Evolutionary conservation across 1,139 yeast genomes (phyloP).

Genomic region (Yarrowia galli): DNA sequence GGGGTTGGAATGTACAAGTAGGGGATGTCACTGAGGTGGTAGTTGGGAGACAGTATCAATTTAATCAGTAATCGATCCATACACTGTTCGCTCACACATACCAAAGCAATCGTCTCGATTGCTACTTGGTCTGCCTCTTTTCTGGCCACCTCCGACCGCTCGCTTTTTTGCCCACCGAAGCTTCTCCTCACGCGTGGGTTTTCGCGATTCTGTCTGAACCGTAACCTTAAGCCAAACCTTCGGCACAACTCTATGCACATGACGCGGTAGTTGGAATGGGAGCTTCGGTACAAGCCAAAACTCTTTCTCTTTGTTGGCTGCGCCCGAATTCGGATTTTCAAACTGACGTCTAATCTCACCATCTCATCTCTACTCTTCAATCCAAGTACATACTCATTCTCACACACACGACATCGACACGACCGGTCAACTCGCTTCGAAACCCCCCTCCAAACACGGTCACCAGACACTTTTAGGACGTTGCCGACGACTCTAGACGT

Average conservation of each 20-base stretch:
- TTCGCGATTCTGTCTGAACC: slow-evolving; percentile 25
- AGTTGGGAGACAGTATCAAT: no score
- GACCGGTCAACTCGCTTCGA: not conserved
- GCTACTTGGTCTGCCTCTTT: not conserved
- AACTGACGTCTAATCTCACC: slow-evolving; percentile 28
- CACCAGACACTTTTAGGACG: not conserved
- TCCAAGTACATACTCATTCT: not conserved
- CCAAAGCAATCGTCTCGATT: not conserved
- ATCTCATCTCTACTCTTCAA: slow-evolving; percentile 18
- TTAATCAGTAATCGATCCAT: no score
- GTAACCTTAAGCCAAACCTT: slow-evolving; percentile 3
- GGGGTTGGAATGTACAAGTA: no score
- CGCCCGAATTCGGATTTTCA: slow-evolving; percentile 35
- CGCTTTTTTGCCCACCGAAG: slow-evolving; percentile 30
- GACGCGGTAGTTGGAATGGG: slow-evolving; percentile 38
- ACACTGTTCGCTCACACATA: no score
- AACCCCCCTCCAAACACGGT: not conserved
- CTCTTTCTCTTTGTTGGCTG: slow-evolving; percentile 37
- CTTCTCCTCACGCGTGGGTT: slow-evolving; percentile 37
- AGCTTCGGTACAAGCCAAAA: slow-evolving; percentile 33
- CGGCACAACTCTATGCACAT: slow-evolving; percentile 12
- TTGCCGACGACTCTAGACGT: slow-evolving; percentile 3
- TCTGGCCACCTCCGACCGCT: not conserved
- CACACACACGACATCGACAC: not conserved
- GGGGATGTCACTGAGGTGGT: no score